A percentile compares a stretch with the other conserved stretches of the same genome.
Conservation (phyloP, 768 basidiomycete genomes). For the Porphyrellus cyaneotinctus region DNA sequence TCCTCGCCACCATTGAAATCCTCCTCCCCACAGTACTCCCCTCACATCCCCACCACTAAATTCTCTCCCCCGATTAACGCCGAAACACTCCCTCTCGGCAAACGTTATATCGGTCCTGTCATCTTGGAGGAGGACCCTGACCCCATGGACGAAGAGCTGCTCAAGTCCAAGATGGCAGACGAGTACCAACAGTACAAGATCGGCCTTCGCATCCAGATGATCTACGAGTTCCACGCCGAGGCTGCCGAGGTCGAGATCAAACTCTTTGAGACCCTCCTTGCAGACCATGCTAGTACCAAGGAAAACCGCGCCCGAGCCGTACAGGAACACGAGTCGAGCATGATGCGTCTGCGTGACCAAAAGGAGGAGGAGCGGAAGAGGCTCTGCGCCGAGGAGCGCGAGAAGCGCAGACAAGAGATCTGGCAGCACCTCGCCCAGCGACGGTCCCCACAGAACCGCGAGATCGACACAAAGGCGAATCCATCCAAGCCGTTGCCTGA, state of each 20-base stretch:
- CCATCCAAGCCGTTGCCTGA: conserved; percentile 13
- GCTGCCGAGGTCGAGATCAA: conserved; percentile 30
- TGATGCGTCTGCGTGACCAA: conserved; percentile 32
- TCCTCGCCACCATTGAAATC: conserved; percentile 17
- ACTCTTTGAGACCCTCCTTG: conserved; percentile 26
- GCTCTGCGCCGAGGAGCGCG: conserved; percentile 28
- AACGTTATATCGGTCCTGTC: conserved; percentile 32
- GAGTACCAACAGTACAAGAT: conserved; percentile 31
- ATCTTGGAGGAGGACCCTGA: conserved; percentile 28
- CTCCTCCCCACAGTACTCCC: conserved; percentile 27
- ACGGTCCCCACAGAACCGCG: conserved; percentile 15
- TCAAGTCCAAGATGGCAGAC: conserved; percentile 33
- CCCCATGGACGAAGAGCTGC: conserved; percentile 25
- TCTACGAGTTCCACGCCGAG: conserved; percentile 30
- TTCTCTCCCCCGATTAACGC: conserved; percentile 23
- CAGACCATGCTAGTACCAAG: conserved; percentile 23
- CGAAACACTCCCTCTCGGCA: conserved; percentile 23
- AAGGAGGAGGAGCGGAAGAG: conserved; percentile 32
- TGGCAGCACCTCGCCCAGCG: conserved; percentile 19
- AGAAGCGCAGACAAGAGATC: conserved; percentile 22
- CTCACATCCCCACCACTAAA: conserved; percentile 20
- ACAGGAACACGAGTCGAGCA: conserved; percentile 31
- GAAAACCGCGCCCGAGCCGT: conserved; percentile 27
- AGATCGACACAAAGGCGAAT: conserved; percentile 16
- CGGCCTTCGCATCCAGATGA: conserved; percentile 33